Conservation (phyloP, 805 yeast species). For the Kodamaea hsintzibuensis region DNA sequence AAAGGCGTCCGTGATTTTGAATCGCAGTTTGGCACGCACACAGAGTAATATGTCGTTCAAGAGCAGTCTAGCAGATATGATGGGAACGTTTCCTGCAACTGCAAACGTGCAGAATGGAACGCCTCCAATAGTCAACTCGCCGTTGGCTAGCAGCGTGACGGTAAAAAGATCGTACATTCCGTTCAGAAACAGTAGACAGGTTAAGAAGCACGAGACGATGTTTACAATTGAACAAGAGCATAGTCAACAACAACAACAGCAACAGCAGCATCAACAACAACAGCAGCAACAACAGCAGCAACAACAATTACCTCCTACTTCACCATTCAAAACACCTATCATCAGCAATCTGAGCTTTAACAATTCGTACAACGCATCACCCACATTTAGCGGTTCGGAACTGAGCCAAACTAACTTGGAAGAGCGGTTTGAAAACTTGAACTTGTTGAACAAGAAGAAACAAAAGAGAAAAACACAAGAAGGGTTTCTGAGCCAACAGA, state of each 20-base stretch:
- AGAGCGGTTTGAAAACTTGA: conserved; percentile 2
- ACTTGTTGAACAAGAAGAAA: conserved; percentile 5
- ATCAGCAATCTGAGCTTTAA: conserved; percentile 6
- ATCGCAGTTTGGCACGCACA: conserved; percentile 69
- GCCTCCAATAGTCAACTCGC: conserved; percentile 11
- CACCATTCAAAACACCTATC: conserved; percentile 18
- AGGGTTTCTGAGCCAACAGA: not conserved
- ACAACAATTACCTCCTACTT: conserved; percentile 3
- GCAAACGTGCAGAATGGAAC: conserved; percentile 7
- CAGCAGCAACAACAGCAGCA: not conserved
- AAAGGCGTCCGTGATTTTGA: conserved; percentile 73
- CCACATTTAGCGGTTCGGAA: conserved; percentile 2
- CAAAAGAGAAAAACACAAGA: conserved; percentile 1
- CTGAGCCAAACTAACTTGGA: conserved; percentile 7
- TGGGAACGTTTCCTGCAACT: conserved; percentile 12
- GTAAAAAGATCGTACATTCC: conserved; percentile 43
- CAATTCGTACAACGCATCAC: not conserved
- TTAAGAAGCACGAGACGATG: conserved; percentile 7
- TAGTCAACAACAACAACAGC: not conserved
- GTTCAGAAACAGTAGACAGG: conserved; percentile 33
- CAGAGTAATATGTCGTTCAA: conserved; percentile 78
- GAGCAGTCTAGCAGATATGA: conserved; percentile 70
- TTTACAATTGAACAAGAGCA: not conserved
- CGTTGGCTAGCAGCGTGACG: conserved; percentile 9
- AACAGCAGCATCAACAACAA: not conserved